Percentiles rank a stretch among this genome's conserved stretches.
These are phyloP conservation scores for Verticillium klebahnii DNA, from an alignment of 2,329 filamentous ascomycete genomes.

Conservation along the genomic window DNA sequence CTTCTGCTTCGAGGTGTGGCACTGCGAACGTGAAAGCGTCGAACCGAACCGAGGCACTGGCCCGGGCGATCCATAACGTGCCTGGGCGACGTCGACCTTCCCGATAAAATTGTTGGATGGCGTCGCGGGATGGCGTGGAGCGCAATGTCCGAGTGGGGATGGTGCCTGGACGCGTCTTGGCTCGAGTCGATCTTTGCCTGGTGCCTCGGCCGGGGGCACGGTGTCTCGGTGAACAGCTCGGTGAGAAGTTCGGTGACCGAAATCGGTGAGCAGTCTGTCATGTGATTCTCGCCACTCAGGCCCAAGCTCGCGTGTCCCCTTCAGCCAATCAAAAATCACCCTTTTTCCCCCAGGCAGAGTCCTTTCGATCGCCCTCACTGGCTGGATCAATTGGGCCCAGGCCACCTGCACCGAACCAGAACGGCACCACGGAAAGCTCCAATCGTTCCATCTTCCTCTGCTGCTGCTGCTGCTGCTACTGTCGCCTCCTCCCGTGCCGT, in stretches of 20 bases:
- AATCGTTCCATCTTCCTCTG: neutral
- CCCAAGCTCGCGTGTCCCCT: neutral
- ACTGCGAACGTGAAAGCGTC: neutral
- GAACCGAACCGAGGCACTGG: neutral
- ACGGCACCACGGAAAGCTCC: neutral
- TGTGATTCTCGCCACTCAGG: neutral
- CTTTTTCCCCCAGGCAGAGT: neutral
- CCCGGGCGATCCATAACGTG: neutral
- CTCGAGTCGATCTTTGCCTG: too few species aligned
- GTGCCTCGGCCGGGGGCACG: neutral
- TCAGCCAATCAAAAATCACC: neutral
- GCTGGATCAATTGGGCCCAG: neutral
- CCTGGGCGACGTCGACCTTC: neutral
- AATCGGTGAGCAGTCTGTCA: neutral
- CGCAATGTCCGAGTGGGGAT: neutral
- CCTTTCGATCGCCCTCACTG: neutral
- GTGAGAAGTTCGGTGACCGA: neutral
- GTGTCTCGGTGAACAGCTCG: neutral
- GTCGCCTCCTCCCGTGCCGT: neutral
- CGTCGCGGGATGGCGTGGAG: neutral
- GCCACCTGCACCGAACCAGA: too few species aligned
- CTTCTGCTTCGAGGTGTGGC: neutral
- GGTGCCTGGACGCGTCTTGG: neutral
- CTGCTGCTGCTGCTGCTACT: neutral
- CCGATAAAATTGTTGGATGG: neutral